These are phyloP conservation scores for Rhytidhysteron rufulum DNA, from an alignment of 2,329 filamentous ascomycete genomes.

Conservation along the genomic window DNA sequence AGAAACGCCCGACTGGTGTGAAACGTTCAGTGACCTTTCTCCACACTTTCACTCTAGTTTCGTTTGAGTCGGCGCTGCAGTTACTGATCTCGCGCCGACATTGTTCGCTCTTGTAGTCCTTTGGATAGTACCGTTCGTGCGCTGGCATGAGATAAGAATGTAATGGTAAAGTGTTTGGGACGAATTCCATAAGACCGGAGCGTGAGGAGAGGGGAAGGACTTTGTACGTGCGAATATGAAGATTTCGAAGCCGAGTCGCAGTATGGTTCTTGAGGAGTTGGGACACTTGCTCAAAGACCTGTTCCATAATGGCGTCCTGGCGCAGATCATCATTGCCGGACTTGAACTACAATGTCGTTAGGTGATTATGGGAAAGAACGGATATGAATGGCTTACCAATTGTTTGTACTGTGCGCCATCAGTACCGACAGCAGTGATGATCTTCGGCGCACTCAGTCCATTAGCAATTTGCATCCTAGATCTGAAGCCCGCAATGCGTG, in stretches of 20 bases:
- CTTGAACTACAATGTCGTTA: constrained; percentile 61
- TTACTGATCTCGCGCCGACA: constrained; percentile 77
- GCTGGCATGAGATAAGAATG: constrained; percentile 91
- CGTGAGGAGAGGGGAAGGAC: constrained; percentile 82
- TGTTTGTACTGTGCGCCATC: constrained; percentile 82
- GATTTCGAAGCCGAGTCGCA: constrained; percentile 77
- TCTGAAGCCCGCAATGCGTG: constrained; percentile 69
- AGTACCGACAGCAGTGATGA: constrained; percentile 75
- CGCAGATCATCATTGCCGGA: constrained; percentile 93
- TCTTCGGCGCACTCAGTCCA: constrained; percentile 89
- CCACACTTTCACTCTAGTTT: constrained; percentile 70
- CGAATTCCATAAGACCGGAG: constrained; percentile 94
- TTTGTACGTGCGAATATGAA: constrained; percentile 95
- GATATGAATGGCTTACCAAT: constrained; percentile 51
- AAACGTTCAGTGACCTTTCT: constrained; percentile 76
- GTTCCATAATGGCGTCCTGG: constrained; percentile 98
- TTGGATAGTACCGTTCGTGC: constrained; percentile 80
- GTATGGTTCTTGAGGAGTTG: constrained; percentile 82
- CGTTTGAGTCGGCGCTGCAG: constrained; percentile 66
- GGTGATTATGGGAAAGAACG: background rate
- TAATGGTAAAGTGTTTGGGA: constrained; percentile 85
- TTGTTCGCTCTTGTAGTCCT: constrained; percentile 69
- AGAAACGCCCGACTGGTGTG: constrained; percentile 91
- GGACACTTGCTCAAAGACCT: constrained; percentile 95
- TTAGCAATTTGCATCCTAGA: constrained; percentile 78